Conservation (phyloP, 306 rosid genomes). For the Acacia confusa region DNA sequence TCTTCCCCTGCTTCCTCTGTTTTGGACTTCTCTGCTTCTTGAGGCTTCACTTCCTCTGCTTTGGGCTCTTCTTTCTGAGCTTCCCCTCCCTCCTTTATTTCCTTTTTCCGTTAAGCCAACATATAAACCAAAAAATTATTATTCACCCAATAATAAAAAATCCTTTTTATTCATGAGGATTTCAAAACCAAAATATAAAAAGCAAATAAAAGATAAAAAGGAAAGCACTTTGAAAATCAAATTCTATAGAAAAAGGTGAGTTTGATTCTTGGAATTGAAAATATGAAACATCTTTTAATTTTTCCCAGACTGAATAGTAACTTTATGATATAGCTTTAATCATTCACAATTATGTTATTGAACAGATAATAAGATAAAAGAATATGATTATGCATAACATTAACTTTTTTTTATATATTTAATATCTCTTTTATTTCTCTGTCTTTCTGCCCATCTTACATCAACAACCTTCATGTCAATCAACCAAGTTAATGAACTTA, state of each 20-base stretch:
- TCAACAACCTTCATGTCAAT: background rate
- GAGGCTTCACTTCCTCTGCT: background rate
- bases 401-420: background rate
- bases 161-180: background rate
- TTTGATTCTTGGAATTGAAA: background rate
- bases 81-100: conserved; percentile 7
- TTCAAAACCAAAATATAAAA: background rate
- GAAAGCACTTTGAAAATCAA: background rate
- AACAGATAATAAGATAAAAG: background rate
- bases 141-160: background rate
- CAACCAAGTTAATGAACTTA: background rate
- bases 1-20: background rate
- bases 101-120: conserved; percentile 24
- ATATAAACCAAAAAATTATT: background rate
- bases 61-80: background rate
- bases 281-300: background rate
- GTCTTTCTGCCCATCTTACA: background rate
- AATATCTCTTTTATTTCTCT: background rate
- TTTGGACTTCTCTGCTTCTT: background rate
- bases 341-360: background rate
- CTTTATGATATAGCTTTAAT: background rate
- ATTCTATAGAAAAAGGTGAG: background rate
- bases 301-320: background rate
- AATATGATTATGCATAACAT: background rate
- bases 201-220: background rate